Conservation (phyloP, 768 basidiomycete genomes). For the Lactarius hatsudake region DNA sequence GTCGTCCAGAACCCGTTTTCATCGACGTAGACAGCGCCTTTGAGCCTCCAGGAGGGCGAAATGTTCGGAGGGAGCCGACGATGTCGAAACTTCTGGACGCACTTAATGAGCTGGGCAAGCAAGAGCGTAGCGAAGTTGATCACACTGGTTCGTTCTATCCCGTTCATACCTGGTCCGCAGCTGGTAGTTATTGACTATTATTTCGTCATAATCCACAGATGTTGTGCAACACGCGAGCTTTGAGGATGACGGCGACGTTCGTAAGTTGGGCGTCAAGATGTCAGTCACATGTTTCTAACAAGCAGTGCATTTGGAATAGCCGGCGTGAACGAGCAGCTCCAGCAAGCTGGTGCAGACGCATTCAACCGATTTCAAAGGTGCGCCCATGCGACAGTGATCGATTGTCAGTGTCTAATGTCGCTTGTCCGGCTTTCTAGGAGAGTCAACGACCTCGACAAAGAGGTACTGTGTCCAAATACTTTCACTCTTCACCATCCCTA, state of each 20-base stretch:
- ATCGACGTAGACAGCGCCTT: constrained; percentile 17
- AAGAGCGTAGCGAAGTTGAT: constrained; percentile 35
- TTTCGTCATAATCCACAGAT: background rate
- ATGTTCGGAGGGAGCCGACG: constrained; percentile 42
- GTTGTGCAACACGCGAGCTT: constrained; percentile 46
- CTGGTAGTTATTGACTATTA: background rate
- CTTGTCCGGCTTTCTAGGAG: constrained; percentile 38
- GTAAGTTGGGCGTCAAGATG: constrained; percentile 44
- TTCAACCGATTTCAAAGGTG: constrained; percentile 66
- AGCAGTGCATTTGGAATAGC: constrained; percentile 36
- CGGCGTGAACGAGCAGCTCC: constrained; percentile 65
- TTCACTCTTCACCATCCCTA: constrained; percentile 4
- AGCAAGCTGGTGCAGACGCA: constrained; percentile 61
- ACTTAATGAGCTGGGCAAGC: constrained; percentile 43
- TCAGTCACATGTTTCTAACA: background rate
- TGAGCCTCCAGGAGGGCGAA: constrained; percentile 13
- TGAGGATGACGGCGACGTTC: constrained; percentile 64
- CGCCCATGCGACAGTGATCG: constrained; percentile 21
- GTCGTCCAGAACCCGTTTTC: background rate
- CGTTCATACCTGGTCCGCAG: background rate
- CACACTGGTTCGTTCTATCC: constrained; percentile 32
- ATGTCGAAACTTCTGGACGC: constrained; percentile 48
- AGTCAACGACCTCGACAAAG: constrained; percentile 61
- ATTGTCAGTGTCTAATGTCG: constrained; percentile 19
- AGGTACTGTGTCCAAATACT: constrained; percentile 40